Evolutionary conservation across 352 stramenopile genomes (phyloP).

Genomic region (Phytopythium helicoides): DNA sequence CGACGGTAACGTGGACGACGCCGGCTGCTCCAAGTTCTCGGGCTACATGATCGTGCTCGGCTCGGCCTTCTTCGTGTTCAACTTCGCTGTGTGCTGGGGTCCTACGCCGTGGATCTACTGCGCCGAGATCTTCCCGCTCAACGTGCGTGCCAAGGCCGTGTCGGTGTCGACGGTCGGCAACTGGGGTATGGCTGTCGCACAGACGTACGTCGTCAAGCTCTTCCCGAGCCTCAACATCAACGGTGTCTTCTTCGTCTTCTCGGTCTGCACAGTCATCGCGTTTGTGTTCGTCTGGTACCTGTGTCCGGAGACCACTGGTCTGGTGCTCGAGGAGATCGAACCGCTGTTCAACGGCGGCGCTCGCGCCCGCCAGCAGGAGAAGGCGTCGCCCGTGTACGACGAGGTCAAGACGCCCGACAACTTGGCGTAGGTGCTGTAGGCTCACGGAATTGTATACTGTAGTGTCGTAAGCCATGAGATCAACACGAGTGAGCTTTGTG

Average conservation of each 20-base stretch:
- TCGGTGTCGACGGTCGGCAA: too few relatives aligned
- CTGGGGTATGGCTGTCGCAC: too few relatives aligned
- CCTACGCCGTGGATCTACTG: slow-evolving; percentile 31
- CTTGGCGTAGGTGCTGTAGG: too few relatives aligned
- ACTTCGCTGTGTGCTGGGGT: slow-evolving; percentile 32
- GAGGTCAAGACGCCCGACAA: slow-evolving; percentile 1
- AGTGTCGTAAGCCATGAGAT: too few relatives aligned
- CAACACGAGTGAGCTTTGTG: too few relatives aligned
- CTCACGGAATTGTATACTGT: too few relatives aligned
- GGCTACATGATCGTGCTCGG: too few relatives aligned
- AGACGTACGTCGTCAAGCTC: too few relatives aligned
- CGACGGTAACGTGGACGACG: slow-evolving; percentile 11
- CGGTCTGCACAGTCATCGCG: slow-evolving; percentile 9
- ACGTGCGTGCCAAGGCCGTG: background rate
- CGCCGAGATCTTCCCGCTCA: slow-evolving; percentile 19
- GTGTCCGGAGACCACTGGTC: slow-evolving; percentile 16
- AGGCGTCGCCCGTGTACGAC: background rate
- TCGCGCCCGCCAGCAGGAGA: slow-evolving; percentile 1
- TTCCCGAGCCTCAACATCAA: too few relatives aligned
- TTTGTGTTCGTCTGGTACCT: slow-evolving; percentile 29
- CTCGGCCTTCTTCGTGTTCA: too few relatives aligned
- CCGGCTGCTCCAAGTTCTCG: too few relatives aligned
- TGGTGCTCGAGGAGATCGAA: slow-evolving; percentile 25
- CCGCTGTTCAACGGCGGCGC: slow-evolving; percentile 15
- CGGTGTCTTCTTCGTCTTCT: too few relatives aligned